These are phyloP conservation scores for Ophiostoma himal-ulmi DNA, from an alignment of 2,329 filamentous ascomycete species.

Conservation along the genomic window DNA sequence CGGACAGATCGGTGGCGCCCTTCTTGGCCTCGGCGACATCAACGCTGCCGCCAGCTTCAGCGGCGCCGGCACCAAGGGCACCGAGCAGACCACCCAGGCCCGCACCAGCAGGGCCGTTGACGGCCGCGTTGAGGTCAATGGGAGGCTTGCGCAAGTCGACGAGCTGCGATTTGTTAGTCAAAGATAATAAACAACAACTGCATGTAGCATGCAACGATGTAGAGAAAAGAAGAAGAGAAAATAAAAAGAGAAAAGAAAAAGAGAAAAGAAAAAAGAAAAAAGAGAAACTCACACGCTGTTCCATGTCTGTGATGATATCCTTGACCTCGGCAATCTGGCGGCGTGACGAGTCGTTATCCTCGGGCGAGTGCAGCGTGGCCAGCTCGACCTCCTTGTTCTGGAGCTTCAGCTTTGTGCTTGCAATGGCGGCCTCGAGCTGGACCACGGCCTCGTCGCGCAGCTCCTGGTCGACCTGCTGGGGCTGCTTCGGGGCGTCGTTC, in stretches of 20 bases:
- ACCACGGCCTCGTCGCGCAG: conserved; percentile 64
- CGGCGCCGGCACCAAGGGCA: conserved; percentile 41
- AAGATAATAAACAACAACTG: neutral
- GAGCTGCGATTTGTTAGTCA: conserved; percentile 36
- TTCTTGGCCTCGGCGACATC: conserved; percentile 60
- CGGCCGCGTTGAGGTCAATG: conserved; percentile 50
- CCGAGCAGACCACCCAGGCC: conserved; percentile 56
- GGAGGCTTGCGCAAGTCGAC: conserved; percentile 62
- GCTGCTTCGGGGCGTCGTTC: conserved; percentile 33
- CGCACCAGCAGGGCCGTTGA: conserved; percentile 47
- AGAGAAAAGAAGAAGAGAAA: neutral
- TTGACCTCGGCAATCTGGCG: conserved; percentile 65
- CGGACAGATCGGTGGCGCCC: conserved; percentile 65
- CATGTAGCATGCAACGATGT: neutral
- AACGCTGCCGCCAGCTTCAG: conserved; percentile 40
- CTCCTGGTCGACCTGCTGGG: conserved; percentile 58
- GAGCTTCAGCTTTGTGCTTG: conserved; percentile 65
- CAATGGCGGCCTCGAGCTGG: conserved; percentile 68
- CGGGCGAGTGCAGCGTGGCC: conserved; percentile 55
- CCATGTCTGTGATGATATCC: conserved; percentile 73
- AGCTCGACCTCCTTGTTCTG: conserved; percentile 63
- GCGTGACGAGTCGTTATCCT: conserved; percentile 60
- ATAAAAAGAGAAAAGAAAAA: neutral
- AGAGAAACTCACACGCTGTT: conserved; percentile 45
- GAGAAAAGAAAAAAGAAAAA: neutral